A percentile compares a stretch with the other conserved stretches of the same genome.
Evolutionary conservation across 305 asterid genomes (phyloP).

Genomic region (Fraxinus baroniana): DNA sequence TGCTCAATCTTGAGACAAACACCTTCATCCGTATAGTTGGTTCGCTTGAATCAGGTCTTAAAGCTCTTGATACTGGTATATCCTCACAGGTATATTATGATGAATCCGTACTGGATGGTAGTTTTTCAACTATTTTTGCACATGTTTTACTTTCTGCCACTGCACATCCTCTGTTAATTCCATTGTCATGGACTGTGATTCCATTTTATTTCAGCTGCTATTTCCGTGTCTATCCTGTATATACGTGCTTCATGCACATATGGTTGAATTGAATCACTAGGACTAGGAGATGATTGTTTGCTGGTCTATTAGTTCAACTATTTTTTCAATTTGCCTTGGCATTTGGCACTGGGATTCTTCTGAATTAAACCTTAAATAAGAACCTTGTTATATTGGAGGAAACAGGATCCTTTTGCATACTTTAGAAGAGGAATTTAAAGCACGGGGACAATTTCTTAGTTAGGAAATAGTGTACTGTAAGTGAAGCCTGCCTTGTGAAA

Average conservation of each 20-base stretch:
- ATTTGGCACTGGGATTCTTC: background rate
- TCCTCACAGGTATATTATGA: constrained; percentile 72
- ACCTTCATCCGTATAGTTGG: constrained; percentile 89
- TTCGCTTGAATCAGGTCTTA: constrained; percentile 92
- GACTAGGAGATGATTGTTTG: background rate
- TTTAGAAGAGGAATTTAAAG: background rate
- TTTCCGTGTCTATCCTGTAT: background rate
- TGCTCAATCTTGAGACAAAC: constrained; percentile 72
- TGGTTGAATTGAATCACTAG: background rate
- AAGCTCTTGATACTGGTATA: constrained; percentile 79
- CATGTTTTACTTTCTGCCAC: constrained; percentile 5
- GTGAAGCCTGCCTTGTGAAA: background rate
- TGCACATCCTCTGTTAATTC: background rate
- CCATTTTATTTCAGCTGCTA: background rate
- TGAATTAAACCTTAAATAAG: background rate
- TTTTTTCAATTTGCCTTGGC: background rate
- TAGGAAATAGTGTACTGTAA: background rate
- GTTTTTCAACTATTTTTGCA: constrained; percentile 13
- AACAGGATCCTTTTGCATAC: background rate
- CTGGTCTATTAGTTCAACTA: background rate
- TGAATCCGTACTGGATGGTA: constrained; percentile 10
- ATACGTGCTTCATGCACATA: background rate
- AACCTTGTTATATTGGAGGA: background rate
- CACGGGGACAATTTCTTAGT: background rate
- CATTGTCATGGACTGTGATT: background rate